phyloP scores from a whole-genome alignment of 2,329 filamentous ascomycete species.

The Epichloe typhina region DNA sequence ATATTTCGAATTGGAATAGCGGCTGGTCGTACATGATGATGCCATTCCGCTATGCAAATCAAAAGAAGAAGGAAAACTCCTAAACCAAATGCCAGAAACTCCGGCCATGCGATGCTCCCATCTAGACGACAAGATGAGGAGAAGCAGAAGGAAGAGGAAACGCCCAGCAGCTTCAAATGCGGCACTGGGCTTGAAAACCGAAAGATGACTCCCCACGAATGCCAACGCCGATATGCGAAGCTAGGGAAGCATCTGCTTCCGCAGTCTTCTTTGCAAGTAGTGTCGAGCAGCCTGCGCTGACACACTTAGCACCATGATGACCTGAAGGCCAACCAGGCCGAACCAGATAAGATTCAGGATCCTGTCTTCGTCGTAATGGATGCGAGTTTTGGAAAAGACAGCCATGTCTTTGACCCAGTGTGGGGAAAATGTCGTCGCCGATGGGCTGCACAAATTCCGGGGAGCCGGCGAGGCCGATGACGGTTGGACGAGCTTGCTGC shows the following conservation, averaged over 20 bases:
- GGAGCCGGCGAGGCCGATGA: not conserved
- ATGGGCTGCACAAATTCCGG: not conserved
- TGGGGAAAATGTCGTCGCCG: not conserved
- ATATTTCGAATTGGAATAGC: not conserved
- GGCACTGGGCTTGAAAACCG: not conserved
- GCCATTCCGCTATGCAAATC: not conserved
- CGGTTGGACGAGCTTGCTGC: not conserved
- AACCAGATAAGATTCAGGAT: constrained; percentile 35
- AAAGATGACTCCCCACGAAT: not conserved
- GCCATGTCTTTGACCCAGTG: constrained; percentile 6
- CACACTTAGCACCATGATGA: constrained; percentile 29
- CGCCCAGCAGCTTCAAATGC: not conserved
- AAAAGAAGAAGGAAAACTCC: not conserved
- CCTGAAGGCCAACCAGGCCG: constrained; percentile 31
- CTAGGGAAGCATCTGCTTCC: constrained; percentile 5
- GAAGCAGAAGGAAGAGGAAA: not conserved
- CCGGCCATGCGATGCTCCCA: not conserved
- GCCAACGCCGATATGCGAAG: not conserved
- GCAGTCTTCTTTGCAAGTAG: constrained; percentile 5
- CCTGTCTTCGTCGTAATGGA: constrained; percentile 17
- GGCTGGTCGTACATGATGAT: not conserved
- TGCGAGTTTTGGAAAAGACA: constrained; percentile 15
- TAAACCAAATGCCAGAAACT: not conserved
- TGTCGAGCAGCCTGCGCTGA: constrained; percentile 14
- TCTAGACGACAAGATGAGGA: not conserved